Evolutionary conservation across 2,329 filamentous ascomycete genomes (phyloP).

Genomic region (Alternaria conjuncta): DNA sequence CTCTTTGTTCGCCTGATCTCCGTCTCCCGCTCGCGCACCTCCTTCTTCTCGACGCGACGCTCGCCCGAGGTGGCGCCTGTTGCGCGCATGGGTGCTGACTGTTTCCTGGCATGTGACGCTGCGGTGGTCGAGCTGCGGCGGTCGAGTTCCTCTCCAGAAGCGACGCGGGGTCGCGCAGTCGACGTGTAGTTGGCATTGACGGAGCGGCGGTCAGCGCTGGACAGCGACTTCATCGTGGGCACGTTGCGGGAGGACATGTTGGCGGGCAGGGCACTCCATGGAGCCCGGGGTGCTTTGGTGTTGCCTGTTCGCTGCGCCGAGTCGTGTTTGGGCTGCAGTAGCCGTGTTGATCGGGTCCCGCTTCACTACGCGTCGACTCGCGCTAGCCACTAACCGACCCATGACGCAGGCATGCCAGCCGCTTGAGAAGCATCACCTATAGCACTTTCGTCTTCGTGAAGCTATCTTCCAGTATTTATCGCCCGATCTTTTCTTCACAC

Average conservation of each 20-base stretch:
- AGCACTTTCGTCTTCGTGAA: too few relatives aligned
- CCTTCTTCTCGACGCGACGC: slow-evolving; percentile 44
- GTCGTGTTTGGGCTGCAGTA: slow-evolving; percentile 27
- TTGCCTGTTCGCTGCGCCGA: slow-evolving; percentile 28
- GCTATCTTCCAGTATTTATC: too few relatives aligned
- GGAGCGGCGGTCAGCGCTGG: slow-evolving; percentile 41
- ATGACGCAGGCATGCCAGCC: slow-evolving; percentile 22
- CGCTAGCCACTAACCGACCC: slow-evolving; percentile 20
- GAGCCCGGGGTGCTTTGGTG: slow-evolving; percentile 12
- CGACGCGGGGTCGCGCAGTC: slow-evolving; percentile 46
- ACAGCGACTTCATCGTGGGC: slow-evolving; percentile 36
- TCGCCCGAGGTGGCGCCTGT: slow-evolving; percentile 29
- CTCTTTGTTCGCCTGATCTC: slow-evolving; percentile 45
- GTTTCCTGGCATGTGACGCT: slow-evolving; percentile 39
- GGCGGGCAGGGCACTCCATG: slow-evolving; percentile 34
- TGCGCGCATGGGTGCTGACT: slow-evolving; percentile 28
- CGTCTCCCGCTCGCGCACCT: slow-evolving; percentile 46
- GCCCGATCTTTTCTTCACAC: too few relatives aligned
- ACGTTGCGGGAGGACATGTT: slow-evolving; percentile 46
- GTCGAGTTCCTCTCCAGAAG: slow-evolving; percentile 43
- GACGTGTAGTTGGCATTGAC: slow-evolving; percentile 41
- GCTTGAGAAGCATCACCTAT: too few relatives aligned
- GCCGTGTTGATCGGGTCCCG: slow-evolving; percentile 22
- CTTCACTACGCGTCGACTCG: slow-evolving; percentile 19
- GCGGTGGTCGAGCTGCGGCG: slow-evolving; percentile 29